Conservation (phyloP, 2,329 filamentous ascomycete species). For the Aaosphaeria pasadenensis region DNA sequence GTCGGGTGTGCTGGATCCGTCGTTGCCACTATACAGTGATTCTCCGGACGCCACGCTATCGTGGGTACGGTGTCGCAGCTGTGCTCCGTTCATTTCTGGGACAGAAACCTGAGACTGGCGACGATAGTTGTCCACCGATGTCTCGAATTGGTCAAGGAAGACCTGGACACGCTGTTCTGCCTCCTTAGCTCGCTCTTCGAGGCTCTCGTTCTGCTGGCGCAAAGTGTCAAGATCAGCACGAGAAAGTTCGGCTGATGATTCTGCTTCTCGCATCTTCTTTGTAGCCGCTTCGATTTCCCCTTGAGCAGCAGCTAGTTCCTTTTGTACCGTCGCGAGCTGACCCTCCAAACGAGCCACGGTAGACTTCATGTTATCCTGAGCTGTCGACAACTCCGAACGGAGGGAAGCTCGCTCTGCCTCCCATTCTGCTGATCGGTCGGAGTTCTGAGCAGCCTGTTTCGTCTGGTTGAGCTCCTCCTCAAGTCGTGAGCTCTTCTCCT, state of each 20-base stretch:
- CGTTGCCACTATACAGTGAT: constrained; percentile 47
- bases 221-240: constrained; percentile 74
- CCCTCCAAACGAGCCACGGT: constrained; percentile 68
- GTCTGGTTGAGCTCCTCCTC: constrained; percentile 73
- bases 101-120: constrained; percentile 59
- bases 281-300: constrained; percentile 68
- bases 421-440: constrained; percentile 61
- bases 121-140: constrained; percentile 90
- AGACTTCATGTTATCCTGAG: constrained; percentile 67
- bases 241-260: constrained; percentile 51
- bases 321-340: constrained; percentile 65
- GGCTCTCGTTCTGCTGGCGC: constrained; percentile 73
- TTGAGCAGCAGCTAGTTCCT: constrained; percentile 65
- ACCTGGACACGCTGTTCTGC: constrained; percentile 92
- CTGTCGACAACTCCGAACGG: constrained; percentile 63
- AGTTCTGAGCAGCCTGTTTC: constrained; percentile 38
- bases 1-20: constrained; percentile 33
- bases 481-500: constrained; percentile 77
- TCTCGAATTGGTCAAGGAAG: constrained; percentile 90
- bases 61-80: constrained; percentile 41
- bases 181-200: constrained; percentile 82
- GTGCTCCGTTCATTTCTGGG: constrained; percentile 27
- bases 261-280: constrained; percentile 50
- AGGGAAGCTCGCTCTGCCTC: constrained; percentile 69
- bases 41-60: constrained; percentile 62